These are phyloP conservation scores for Citrullus mucosospermus DNA, from an alignment of 306 rosid species.

Conservation along the genomic window DNA sequence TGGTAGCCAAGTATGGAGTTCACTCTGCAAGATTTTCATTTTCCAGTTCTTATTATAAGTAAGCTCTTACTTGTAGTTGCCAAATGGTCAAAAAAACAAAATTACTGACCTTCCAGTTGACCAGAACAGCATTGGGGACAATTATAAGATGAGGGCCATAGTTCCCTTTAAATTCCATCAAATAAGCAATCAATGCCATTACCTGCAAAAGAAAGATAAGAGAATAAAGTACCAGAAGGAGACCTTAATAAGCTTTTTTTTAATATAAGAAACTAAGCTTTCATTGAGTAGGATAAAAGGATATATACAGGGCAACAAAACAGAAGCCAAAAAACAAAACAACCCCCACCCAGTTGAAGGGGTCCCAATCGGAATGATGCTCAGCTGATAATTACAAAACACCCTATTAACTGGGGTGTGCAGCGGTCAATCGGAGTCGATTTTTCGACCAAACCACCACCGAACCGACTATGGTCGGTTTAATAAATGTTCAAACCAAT, in stretches of 20 bases:
- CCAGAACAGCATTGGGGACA: conserved; percentile 98
- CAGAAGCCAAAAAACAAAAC: no score
- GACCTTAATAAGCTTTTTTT: background rate
- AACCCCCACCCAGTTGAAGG: no score
- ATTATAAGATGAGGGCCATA: conserved; percentile 99
- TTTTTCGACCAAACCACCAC: no score
- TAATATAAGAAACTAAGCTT: no score
- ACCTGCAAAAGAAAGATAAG: conserved; percentile 36
- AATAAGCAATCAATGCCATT: conserved; percentile 96
- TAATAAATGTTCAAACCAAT: no score
- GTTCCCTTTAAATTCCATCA: conserved; percentile 98
- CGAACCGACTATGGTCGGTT: no score
- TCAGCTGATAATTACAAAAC: no score
- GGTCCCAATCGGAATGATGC: no score
- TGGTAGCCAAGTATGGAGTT: conserved; percentile 81
- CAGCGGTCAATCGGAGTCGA: no score
- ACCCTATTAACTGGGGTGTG: no score
- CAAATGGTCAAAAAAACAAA: background rate
- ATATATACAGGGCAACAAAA: no score
- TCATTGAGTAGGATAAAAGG: no score
- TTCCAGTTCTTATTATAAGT: conserved; percentile 8
- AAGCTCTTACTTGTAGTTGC: background rate
- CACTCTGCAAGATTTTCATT: conserved; percentile 56
- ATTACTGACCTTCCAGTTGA: conserved; percentile 84
- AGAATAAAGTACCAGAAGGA: background rate